These are phyloP conservation scores for Verticillium alfalfae DNA, from an alignment of 2,329 filamentous ascomycete species.

Conservation along the genomic window DNA sequence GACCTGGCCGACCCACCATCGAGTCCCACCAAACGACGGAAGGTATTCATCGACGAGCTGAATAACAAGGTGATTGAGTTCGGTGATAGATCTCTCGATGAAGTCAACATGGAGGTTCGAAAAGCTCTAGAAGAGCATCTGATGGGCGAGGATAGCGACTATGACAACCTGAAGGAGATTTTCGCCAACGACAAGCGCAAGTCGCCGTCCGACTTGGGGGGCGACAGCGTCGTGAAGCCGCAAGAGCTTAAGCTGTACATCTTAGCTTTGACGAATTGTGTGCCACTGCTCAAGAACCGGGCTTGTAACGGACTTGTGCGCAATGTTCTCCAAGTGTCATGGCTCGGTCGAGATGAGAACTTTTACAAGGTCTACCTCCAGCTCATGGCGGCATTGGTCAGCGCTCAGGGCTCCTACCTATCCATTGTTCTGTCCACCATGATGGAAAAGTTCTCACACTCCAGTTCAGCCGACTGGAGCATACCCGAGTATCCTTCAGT, in stretches of 20 bases:
- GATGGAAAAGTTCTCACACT: slow-evolving; percentile 66
- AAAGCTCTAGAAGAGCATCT: slow-evolving; percentile 52
- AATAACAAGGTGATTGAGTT: slow-evolving; percentile 53
- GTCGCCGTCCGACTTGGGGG: slow-evolving; percentile 27
- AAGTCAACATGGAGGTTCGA: slow-evolving; percentile 49
- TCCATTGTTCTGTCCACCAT: slow-evolving; percentile 72
- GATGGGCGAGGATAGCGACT: slow-evolving; percentile 53
- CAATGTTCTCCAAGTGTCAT: slow-evolving; percentile 54
- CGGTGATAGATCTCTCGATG: slow-evolving; percentile 44
- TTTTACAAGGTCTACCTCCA: slow-evolving; percentile 64
- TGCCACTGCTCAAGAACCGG: slow-evolving; percentile 53
- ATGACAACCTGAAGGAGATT: slow-evolving; percentile 55
- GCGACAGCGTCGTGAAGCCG: slow-evolving; percentile 39
- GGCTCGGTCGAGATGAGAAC: slow-evolving; percentile 58
- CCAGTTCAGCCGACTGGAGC: slow-evolving; percentile 36
- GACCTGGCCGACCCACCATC: slow-evolving; percentile 30
- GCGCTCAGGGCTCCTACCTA: slow-evolving; percentile 76
- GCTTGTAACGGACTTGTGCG: slow-evolving; percentile 54
- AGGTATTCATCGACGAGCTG: slow-evolving; percentile 54
- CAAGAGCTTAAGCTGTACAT: slow-evolving; percentile 57
- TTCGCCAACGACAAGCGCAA: slow-evolving; percentile 45
- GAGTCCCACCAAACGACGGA: slow-evolving; percentile 47
- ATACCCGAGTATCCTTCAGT: slow-evolving; percentile 54
- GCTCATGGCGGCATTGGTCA: slow-evolving; percentile 68
- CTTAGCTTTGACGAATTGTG: slow-evolving; percentile 56